Base-by-base conservation (phyloP, 805 yeast species). In the Scheffersomyces coipomensis region DNA sequence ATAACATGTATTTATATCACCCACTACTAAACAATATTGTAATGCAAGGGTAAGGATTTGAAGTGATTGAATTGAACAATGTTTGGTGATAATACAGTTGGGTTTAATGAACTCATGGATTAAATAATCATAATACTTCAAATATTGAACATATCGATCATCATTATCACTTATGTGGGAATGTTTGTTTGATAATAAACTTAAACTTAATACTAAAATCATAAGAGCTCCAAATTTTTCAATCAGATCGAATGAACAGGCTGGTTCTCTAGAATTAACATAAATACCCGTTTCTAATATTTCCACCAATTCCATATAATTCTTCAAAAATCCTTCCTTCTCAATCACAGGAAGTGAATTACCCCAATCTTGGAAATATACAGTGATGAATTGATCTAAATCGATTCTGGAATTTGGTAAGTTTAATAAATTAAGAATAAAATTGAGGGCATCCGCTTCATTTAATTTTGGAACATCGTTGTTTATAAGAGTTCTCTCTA, bases 281-380 rank as follows among this genome's bases (percentile, higher is more conserved):
- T 50, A 19, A 17, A 21, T 16, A 10, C 46, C 45, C 27, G 40
- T 48, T 44, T 79, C 84, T 21, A 79, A 51, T 13, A 78, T 60
- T 34, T 65, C 62, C 17, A 66, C 62, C 34, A 81, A 70, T 19
- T 59, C 63, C 19, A 68, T 50, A 55, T 85, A 88, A 45, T 79
- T 78, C 17, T 67, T 64, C 54, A 83, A 67, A 51, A 89, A 89
- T n/a, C 79, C 73, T 31, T 76, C 76, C 46, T 79, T 79, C 56
- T 86, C 87, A 38, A 89, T 53, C 12, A 87, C 69, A 0, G 96
- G 95, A 17, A 83, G 67, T 4, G 79, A 61, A 19, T 76, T 71
- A 21, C 85, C 83, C 95, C 96, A 89, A 42, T 84, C 83, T 45
- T 79, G 81, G 61, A 88, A 88, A 55, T 76, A 89, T 3, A 79